These are phyloP conservation scores for Catenaria anguillulae DNA, from an alignment of 371 early-diverging fungal genomes.

Conservation along the genomic window DNA sequence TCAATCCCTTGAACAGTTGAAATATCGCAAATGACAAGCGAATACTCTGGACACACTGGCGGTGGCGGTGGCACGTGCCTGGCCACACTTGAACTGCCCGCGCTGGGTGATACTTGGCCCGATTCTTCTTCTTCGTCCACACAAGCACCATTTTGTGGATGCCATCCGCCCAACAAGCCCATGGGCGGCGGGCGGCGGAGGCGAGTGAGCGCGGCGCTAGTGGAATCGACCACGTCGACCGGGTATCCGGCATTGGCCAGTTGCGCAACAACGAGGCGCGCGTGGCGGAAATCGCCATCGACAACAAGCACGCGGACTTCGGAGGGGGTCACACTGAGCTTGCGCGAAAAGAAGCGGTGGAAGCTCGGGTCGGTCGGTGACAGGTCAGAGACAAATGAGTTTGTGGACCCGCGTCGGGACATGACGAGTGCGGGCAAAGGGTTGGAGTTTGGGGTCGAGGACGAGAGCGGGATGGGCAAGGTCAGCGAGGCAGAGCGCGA, in stretches of 20 bases:
- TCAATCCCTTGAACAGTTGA: neutral
- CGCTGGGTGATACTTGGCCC: too few species aligned
- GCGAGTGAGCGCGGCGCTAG: neutral
- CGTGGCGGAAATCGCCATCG: neutral
- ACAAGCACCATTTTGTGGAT: too few species aligned
- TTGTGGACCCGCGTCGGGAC: neutral
- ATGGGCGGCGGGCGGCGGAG: neutral
- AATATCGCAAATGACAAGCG: neutral
- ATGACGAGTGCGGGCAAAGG: too few species aligned
- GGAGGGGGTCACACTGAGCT: neutral
- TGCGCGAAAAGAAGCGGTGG: neutral
- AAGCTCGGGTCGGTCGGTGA: slow-evolving; percentile 4
- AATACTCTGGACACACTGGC: neutral
- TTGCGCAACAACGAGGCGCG: neutral
- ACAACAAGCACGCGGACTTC: slow-evolving; percentile 3
- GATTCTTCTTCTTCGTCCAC: too few species aligned
- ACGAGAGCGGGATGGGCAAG: too few species aligned
- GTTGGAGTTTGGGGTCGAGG: too few species aligned
- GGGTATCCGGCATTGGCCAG: slow-evolving; percentile 2
- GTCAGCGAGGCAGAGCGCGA: too few species aligned
- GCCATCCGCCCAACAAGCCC: neutral
- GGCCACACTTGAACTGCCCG: too few species aligned
- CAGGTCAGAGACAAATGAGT: neutral
- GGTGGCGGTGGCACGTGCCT: too few species aligned
- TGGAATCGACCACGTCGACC: neutral